Conservation (phyloP, 2,329 filamentous ascomycete genomes). For the Fusarium newnesense region DNA sequence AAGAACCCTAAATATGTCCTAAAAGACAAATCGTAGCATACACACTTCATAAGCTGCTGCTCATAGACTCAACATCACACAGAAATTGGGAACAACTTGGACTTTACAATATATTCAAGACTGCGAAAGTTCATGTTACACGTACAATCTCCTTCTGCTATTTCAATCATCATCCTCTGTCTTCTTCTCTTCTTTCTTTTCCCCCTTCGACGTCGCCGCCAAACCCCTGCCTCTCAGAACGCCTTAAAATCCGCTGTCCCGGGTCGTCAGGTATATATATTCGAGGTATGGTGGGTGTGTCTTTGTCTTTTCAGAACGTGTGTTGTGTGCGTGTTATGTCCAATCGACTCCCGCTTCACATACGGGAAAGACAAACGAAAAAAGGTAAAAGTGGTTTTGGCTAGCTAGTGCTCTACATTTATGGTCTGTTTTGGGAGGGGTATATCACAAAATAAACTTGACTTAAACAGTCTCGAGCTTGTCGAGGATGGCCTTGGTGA, state of each 20-base stretch:
- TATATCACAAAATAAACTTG: constrained; percentile 40
- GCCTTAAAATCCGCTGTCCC: constrained; percentile 32
- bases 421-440: constrained; percentile 30
- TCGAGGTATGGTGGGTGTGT: constrained; percentile 23
- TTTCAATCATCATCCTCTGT: constrained; percentile 20
- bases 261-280: constrained; percentile 36
- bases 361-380: constrained; percentile 27
- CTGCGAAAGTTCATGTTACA: constrained; percentile 42
- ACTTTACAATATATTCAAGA: constrained; percentile 42
- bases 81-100: neutral
- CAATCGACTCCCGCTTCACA: constrained; percentile 6
- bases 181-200: neutral
- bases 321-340: constrained; percentile 7
- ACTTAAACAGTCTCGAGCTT: constrained; percentile 86
- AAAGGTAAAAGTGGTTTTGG: constrained; percentile 7
- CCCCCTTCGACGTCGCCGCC: constrained; percentile 21
- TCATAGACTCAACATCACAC: neutral
- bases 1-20: neutral
- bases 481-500: constrained; percentile 92
- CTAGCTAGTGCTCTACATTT: neutral
- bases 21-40: accelerated
- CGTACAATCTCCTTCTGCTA: constrained; percentile 39
- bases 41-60: neutral
- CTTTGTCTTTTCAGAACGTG: neutral
- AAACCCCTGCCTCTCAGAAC: constrained; percentile 26